Percentiles rank a stretch among this genome's conserved stretches.
Conservation (phyloP, 2,329 filamentous ascomycete species). For the Leptosphaerulina australis region DNA sequence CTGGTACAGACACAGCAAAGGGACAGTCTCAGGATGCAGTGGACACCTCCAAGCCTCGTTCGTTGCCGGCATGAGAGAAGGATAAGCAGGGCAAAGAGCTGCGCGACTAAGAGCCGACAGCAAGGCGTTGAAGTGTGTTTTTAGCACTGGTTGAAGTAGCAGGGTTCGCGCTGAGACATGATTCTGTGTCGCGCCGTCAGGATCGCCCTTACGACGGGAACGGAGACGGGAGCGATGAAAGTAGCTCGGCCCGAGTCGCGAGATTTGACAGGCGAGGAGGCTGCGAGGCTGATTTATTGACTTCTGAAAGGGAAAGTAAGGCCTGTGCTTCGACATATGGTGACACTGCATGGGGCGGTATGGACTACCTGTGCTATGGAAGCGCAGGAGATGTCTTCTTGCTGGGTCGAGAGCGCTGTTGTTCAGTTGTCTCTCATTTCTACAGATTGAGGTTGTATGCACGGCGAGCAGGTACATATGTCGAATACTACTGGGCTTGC, state of each 20-base stretch:
- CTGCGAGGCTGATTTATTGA: conserved; percentile 18
- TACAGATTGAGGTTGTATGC: not conserved
- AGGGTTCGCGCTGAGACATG: conserved; percentile 6
- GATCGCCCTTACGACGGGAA: conserved; percentile 16
- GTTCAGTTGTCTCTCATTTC: not conserved
- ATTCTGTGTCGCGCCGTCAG: conserved; percentile 1
- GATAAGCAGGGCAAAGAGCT: not conserved
- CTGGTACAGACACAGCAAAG: not conserved
- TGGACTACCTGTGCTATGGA: not conserved
- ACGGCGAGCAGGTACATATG: not conserved
- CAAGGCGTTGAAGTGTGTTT: not conserved
- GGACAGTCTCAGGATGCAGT: not conserved
- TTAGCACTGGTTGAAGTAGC: conserved; percentile 2
- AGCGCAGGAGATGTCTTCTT: not conserved
- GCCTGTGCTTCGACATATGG: conserved; percentile 15
- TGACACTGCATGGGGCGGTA: conserved; percentile 12
- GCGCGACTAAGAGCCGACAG: conserved; percentile 1
- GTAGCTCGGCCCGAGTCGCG: conserved; percentile 19
- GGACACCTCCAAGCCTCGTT: not conserved
- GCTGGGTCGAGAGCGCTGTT: conserved; percentile 1
- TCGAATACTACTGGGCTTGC: too few relatives aligned
- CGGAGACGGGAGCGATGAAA: conserved; percentile 15
- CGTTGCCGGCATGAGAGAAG: not conserved
- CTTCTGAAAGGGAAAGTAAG: conserved; percentile 7
- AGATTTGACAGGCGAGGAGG: conserved; percentile 15